Evolutionary conservation across 169 alveolate species (phyloP).

Genomic region (Babesia ovata): DNA sequence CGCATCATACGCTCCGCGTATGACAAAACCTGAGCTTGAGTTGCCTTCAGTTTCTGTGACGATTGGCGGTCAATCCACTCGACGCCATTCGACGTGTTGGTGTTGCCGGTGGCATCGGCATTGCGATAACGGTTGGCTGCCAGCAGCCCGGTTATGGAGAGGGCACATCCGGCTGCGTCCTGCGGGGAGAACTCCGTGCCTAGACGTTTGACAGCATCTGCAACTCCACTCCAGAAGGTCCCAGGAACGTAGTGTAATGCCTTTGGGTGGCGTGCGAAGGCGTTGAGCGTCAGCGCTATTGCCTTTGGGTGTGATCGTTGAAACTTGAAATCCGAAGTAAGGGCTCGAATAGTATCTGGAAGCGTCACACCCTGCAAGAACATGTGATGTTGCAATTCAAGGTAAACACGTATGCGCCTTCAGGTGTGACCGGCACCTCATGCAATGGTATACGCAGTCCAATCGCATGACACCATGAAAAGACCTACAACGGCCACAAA

Average conservation of each 20-base stretch:
- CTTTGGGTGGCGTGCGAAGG: constrained; percentile 33
- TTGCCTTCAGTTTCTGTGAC: neutral
- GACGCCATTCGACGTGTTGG: too few relatives aligned
- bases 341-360: neutral
- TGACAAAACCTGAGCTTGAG: neutral
- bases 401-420: too few relatives aligned
- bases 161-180: constrained; percentile 19
- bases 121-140: constrained; percentile 5
- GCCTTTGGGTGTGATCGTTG: constrained; percentile 44
- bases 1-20: neutral
- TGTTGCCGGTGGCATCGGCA: neutral
- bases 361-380: constrained; percentile 1
- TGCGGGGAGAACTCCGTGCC: neutral
- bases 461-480: too few relatives aligned
- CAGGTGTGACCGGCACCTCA: too few relatives aligned
- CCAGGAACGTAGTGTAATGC: neutral
- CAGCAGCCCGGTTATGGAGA: constrained; percentile 15
- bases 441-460: too few relatives aligned
- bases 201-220: neutral
- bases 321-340: constrained; percentile 32
- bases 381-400: neutral
- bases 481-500: too few relatives aligned
- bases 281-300: constrained; percentile 36
- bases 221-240: constrained; percentile 4
- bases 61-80: neutral